A percentile compares a stretch with the other conserved stretches of the same genome.
These are phyloP conservation scores for Neodidymelliopsis sp. DNA, from an alignment of 2,329 filamentous ascomycete species.

Conservation along the genomic window DNA sequence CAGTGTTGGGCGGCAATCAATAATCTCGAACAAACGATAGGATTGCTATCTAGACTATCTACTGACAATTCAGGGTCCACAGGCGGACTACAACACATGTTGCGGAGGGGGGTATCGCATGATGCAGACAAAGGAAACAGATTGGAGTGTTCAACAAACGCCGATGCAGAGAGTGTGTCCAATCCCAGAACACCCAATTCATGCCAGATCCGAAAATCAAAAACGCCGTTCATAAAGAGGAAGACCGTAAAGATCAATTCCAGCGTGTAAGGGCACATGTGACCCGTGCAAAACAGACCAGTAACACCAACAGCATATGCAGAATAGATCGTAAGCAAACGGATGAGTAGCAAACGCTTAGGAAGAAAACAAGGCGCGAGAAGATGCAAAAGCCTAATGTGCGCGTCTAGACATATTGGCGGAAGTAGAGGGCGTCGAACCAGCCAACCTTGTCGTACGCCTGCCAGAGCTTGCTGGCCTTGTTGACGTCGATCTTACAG, in stretches of 20 bases:
- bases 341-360: neutral
- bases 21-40: slow-evolving; percentile 1
- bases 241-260: slow-evolving; percentile 12
- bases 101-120: slow-evolving; percentile 28
- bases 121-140: slow-evolving; percentile 25
- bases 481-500: slow-evolving; percentile 99
- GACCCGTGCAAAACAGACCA: slow-evolving; percentile 22
- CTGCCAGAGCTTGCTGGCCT: slow-evolving; percentile 90
- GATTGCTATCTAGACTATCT: slow-evolving; percentile 17
- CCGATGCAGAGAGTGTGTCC: slow-evolving; percentile 17
- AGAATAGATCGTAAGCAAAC: slow-evolving; percentile 30
- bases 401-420: slow-evolving; percentile 49
- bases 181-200: slow-evolving; percentile 23
- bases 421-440: slow-evolving; percentile 67
- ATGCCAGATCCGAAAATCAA: slow-evolving; percentile 25
- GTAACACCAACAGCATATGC: slow-evolving; percentile 35
- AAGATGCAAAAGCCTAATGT: neutral
- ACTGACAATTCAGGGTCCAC: slow-evolving; percentile 12
- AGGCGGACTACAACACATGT: slow-evolving; percentile 25
- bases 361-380: neutral
- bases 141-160: slow-evolving; percentile 24
- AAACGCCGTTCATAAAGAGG: slow-evolving; percentile 42
- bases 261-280: slow-evolving; percentile 34
- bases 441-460: slow-evolving; percentile 88
- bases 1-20: neutral